Evolutionary conservation across 306 rosid species (phyloP), one percentile per base, ranked within the genome.

Genomic region (Pyrus communis): DNA sequence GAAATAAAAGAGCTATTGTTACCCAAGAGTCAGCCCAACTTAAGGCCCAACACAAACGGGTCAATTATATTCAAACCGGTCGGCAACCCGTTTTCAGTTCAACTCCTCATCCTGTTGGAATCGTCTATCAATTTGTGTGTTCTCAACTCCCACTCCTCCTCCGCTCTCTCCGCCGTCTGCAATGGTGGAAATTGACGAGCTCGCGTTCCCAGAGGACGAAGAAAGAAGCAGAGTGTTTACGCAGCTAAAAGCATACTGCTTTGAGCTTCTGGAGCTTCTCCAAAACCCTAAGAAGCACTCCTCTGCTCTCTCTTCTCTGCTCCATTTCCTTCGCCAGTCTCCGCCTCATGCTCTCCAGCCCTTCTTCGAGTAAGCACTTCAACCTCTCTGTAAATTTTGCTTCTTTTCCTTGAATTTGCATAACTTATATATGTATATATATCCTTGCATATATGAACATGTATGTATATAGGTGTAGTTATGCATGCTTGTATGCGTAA

Each of bases 201-300:
- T 61, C 30, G 51, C 54, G 21, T 67, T 15, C 67, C 76, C 31
- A 27, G 75, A 18, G 28, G 78, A 38, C 52, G 75, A 49, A 57
- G 77, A 46, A 21, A 72, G 69, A 80, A 87, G 67, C 83, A 30
- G 33, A 54, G 83, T 87, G 71, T 95, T 95, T 58, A 80, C 75
- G 42, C 80, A 81, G 83, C 85, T 95, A 14, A 90, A 90, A 74
- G 81, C 86, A 14, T 63, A 76, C 80, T 86, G 97, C 31, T 49
- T 90, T 68, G 85, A 92, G 67, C 96, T 95, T 85, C 87, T 95
- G 23, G 80, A 85, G 84, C 95, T 95, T 71, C 69, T 88, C 77
- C 93, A 78, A 51, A 86, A 62, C 79, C 95, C 97, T 65, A 83
- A 80, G 52, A 84, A 84, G 79, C 85, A 78, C 68, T 78, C 82